These are phyloP conservation scores for Penstemon davidsonii DNA, from an alignment of 257 asterid genomes.

Conservation along the genomic window DNA sequence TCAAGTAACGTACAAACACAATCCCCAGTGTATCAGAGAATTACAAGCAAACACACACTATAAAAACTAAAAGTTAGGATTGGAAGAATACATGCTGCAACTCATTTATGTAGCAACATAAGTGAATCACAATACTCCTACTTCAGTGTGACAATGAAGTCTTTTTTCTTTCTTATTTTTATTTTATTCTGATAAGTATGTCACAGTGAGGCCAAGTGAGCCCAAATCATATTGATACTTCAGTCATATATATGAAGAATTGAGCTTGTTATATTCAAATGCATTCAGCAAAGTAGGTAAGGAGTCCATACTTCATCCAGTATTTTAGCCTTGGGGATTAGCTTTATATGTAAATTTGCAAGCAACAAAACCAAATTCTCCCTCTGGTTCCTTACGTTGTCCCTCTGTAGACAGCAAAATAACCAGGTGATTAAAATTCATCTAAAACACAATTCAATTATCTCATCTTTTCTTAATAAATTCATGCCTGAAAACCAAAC, in stretches of 20 bases:
- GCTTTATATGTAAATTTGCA: slow-evolving; percentile 70
- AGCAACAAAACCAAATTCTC: slow-evolving; percentile 70
- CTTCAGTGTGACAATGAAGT: too few relatives aligned
- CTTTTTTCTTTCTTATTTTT: too few relatives aligned
- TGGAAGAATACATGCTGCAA: too few relatives aligned
- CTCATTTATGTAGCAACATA: too few relatives aligned
- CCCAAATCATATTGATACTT: too few relatives aligned
- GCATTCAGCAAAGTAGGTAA: slow-evolving; percentile 17
- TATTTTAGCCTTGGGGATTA: slow-evolving; percentile 70
- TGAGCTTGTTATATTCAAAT: slow-evolving; percentile 7
- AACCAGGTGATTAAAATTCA: slow-evolving; percentile 23
- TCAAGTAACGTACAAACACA: too few relatives aligned
- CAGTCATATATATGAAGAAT: neutral
- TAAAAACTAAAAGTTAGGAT: too few relatives aligned
- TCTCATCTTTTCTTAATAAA: slow-evolving; percentile 30
- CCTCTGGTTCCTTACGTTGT: slow-evolving; percentile 78
- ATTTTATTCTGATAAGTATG: too few relatives aligned
- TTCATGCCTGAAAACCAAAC: slow-evolving; percentile 80
- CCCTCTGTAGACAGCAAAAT: slow-evolving; percentile 53
- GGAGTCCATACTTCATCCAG: slow-evolving; percentile 52
- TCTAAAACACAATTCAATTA: slow-evolving; percentile 17
- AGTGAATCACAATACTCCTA: too few relatives aligned
- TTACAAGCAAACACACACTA: too few relatives aligned
- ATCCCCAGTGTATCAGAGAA: too few relatives aligned
- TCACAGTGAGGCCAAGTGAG: too few relatives aligned